These are phyloP conservation scores for Pleoardoris graminearum DNA, from an alignment of 2,329 filamentous ascomycete genomes.

Conservation along the genomic window DNA sequence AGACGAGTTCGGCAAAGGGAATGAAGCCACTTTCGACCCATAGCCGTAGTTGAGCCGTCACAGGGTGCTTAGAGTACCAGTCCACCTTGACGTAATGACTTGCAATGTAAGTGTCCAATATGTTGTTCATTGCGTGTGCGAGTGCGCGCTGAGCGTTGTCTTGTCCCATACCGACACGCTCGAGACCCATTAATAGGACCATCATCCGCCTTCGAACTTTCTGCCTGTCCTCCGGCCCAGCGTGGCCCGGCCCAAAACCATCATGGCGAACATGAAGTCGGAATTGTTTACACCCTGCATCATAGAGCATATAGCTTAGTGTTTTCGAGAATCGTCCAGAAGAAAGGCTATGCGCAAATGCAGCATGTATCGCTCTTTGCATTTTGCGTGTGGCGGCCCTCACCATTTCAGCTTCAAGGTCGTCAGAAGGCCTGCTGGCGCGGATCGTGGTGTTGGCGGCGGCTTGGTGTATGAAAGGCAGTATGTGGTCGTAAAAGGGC, in stretches of 20 bases:
- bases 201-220: constrained; percentile 57
- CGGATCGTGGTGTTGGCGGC: constrained; percentile 30
- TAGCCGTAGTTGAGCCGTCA: constrained; percentile 62
- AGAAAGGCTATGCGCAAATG: constrained; percentile 65
- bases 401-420: constrained; percentile 18
- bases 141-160: constrained; percentile 71
- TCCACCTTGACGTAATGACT: constrained; percentile 64
- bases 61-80: constrained; percentile 60
- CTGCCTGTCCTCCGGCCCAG: constrained; percentile 23
- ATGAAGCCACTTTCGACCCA: constrained; percentile 73
- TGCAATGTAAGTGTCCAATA: constrained; percentile 66
- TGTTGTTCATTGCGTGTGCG: constrained; percentile 69
- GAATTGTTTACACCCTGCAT: constrained; percentile 55
- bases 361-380: constrained; percentile 63
- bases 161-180: constrained; percentile 68
- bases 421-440: constrained; percentile 46
- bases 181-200: constrained; percentile 61
- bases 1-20: constrained; percentile 65
- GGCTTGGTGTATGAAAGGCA: constrained; percentile 35
- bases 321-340: constrained; percentile 57
- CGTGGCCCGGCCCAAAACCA: constrained; percentile 19
- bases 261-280: constrained; percentile 40
- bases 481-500: constrained; percentile 39
- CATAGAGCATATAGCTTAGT: constrained; percentile 58
- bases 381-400: constrained; percentile 52